Base-by-base conservation (phyloP, 306 rosid species). In the Gastrolobium villosum region DNA sequence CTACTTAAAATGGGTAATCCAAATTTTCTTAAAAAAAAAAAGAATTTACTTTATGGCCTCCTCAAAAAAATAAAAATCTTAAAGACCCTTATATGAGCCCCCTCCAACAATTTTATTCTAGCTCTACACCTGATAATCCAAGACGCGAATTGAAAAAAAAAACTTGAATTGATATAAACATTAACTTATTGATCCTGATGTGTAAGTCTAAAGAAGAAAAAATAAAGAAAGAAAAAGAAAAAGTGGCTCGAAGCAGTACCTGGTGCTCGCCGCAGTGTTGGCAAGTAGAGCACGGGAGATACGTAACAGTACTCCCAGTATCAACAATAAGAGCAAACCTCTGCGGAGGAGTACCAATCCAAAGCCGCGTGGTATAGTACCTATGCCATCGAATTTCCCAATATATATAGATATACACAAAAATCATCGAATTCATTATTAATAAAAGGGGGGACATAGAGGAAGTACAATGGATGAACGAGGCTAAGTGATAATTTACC, bases 341-440 rank as follows among this genome's bases (percentile, higher is more conserved):
- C 85, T 95, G 99, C 14, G 98, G 98, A 53, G 98, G 99, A 71
- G 97, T 91, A 44, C 99, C 99, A 85, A 95, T 93, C 97, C 90
- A 93, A 40, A 95, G 90, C 87, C 92, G 87, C 52, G 97, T 91
- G 2, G 99, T 93, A 62, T 93, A 93, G 52, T 95, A 95, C 75
- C 99, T 95, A 61, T 20, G 26, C 52, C 44, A 49, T 63, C 50
- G 6, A 11, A 76, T 71, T 54, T 54, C 67, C 40, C 39, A 62
- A 30, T 14, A 62, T 9, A 56, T 30, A 6, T 4, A 74, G 37
- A 40, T 4, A 37, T 1, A 72, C 20, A 35, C 20, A 41, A 40
- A 81, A 37, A 45, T n/a, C 45, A 2, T 41, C n/a, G 46, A 61
- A 53, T 43, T 8, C 26, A 74, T 6, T 11, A 20, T 5, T 3